Percentiles rank a stretch among this genome's conserved stretches.
phyloP scores from a whole-genome alignment of 1,284 basidiomycete species.

The Leccinum pachyderme region DNA sequence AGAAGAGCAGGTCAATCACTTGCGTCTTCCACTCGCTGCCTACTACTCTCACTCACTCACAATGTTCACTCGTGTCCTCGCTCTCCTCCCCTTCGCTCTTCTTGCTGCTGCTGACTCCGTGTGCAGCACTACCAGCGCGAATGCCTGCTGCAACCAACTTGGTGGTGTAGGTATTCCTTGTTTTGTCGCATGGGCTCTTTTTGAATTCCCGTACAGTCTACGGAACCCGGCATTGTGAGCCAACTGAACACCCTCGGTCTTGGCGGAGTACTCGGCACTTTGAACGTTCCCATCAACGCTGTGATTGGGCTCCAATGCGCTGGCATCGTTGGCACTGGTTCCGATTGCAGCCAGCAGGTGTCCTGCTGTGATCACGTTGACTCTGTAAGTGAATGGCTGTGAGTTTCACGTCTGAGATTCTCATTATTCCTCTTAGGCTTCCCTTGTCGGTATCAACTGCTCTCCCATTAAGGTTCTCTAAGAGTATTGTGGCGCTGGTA shows the following conservation, averaged over 20 bases:
- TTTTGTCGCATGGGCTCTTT: too few species aligned
- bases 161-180: too few species aligned
- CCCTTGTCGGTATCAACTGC: slow-evolving; percentile 6
- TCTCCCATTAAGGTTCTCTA: slow-evolving; percentile 6
- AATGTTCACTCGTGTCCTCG: not conserved
- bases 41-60: not conserved
- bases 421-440: too few species aligned
- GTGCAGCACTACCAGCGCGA: too few species aligned
- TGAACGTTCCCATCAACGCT: not conserved
- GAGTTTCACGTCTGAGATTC: too few species aligned
- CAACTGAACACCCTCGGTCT: not conserved
- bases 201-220: too few species aligned
- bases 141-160: not conserved
- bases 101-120: not conserved
- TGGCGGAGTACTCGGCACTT: not conserved
- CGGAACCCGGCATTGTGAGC: not conserved
- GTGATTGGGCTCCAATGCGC: too few species aligned
- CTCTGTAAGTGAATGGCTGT: too few species aligned
- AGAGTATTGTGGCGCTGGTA: not conserved
- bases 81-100: not conserved
- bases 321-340: not conserved
- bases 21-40: not conserved
- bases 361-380: not conserved
- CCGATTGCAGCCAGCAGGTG: not conserved
- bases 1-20: not conserved